Conservation (phyloP, 1,284 basidiomycete species). For the Pseudozyma tsukubaensis region DNA sequence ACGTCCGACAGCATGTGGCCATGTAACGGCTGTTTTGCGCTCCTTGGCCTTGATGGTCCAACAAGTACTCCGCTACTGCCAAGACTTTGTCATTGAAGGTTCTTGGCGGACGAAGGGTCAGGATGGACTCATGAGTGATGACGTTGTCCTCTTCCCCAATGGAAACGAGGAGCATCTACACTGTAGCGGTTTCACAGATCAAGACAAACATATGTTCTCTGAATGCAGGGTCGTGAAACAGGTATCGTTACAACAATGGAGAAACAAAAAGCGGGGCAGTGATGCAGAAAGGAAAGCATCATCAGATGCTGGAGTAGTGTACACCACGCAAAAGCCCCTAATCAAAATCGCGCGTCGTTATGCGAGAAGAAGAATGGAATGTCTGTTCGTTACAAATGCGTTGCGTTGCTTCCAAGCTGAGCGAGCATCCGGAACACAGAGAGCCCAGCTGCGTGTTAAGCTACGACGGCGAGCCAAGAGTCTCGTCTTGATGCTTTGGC, state of each 20-base stretch:
- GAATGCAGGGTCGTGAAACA: conserved; percentile 16
- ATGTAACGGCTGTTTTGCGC: not conserved
- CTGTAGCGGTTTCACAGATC: not conserved
- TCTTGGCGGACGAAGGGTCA: too few relatives aligned
- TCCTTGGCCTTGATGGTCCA: too few relatives aligned
- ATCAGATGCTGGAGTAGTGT: conserved; percentile 5
- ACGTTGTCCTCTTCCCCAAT: too few relatives aligned
- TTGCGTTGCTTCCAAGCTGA: not conserved
- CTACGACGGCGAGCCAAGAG: too few relatives aligned
- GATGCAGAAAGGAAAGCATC: not conserved
- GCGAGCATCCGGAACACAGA: not conserved
- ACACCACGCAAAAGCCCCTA: not conserved
- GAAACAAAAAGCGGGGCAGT: conserved; percentile 3
- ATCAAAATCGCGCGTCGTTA: not conserved
- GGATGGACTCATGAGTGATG: too few relatives aligned
- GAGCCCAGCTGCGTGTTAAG: too few relatives aligned
- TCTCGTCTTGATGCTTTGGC: too few relatives aligned
- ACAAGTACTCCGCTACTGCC: too few relatives aligned
- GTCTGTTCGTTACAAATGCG: conserved; percentile 8
- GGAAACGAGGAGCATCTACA: too few relatives aligned
- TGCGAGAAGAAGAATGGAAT: conserved; percentile 6
- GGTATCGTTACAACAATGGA: conserved; percentile 27
- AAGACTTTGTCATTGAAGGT: too few relatives aligned
- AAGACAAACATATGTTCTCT: not conserved
- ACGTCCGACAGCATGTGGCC: conserved; percentile 21